Conservation (phyloP, 176 grass and related monocot genomes). For the Rhynchospora breviuscula region DNA sequence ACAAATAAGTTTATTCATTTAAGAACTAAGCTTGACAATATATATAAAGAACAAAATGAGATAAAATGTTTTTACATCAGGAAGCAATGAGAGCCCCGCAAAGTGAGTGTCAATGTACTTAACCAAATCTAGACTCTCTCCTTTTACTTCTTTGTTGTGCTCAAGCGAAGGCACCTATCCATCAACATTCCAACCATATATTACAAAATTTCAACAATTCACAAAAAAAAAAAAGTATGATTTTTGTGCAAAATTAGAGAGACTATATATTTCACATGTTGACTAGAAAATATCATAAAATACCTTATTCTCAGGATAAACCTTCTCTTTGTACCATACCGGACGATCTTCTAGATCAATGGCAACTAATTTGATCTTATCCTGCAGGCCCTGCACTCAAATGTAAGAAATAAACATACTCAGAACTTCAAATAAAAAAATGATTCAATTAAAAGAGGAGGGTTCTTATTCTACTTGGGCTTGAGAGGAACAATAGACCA, state of each 20-base stretch:
- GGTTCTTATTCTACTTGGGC: background rate
- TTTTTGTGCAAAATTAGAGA: background rate
- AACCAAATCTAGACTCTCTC: conserved; percentile 70
- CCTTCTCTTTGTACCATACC: conserved; percentile 76
- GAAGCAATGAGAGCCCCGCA: conserved; percentile 51
- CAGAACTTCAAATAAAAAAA: background rate
- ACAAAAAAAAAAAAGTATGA: background rate
- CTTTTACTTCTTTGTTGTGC: conserved; percentile 51
- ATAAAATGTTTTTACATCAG: conserved; percentile 41
- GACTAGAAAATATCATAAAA: background rate
- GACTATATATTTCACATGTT: background rate
- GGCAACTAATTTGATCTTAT: conserved; percentile 46
- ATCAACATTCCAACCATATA: background rate
- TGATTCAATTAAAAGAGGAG: background rate
- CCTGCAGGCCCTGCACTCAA: conserved; percentile 43
- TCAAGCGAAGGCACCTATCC: conserved; percentile 67
- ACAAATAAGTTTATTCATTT: background rate
- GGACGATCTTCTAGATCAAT: conserved; percentile 52
- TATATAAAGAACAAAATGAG: background rate
- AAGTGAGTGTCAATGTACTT: conserved; percentile 65
- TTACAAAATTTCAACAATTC: background rate
- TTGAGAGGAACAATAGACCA: no score
- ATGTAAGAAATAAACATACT: background rate
- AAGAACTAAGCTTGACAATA: background rate
- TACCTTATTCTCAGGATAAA: conserved; percentile 64